phyloP scores from a whole-genome alignment of 768 basidiomycete genomes.

The Macrolepiota fuliginosa region DNA sequence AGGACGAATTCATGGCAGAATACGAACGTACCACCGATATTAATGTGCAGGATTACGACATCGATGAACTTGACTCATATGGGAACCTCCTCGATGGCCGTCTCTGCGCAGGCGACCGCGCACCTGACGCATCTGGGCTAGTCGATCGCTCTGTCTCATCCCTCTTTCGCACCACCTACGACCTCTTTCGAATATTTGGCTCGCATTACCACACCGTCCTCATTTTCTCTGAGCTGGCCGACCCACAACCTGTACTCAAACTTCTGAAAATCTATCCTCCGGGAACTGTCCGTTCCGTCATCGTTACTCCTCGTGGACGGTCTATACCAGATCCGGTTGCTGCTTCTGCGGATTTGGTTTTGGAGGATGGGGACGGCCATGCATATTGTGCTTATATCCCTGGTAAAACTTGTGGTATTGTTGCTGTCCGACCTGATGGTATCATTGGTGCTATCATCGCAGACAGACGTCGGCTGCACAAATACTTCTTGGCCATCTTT shows the following conservation, averaged over 20 bases:
- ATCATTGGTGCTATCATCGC: slow-evolving; percentile 20
- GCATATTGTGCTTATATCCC: slow-evolving; percentile 29
- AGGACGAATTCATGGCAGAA: slow-evolving; percentile 15
- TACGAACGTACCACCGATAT: slow-evolving; percentile 1
- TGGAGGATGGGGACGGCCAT: slow-evolving; percentile 25
- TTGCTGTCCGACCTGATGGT: slow-evolving; percentile 29
- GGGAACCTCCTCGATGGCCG: slow-evolving; percentile 19
- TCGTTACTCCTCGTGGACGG: slow-evolving; percentile 14
- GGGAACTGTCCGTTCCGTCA: slow-evolving; percentile 16
- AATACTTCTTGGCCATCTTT: slow-evolving; percentile 34
- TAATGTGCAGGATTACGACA: neutral
- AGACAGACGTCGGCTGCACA: slow-evolving; percentile 25
- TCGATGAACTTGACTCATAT: slow-evolving; percentile 19
- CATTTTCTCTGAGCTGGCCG: slow-evolving; percentile 24
- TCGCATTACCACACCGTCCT: slow-evolving; percentile 31
- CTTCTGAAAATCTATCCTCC: slow-evolving; percentile 14
- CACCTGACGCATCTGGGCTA: slow-evolving; percentile 38
- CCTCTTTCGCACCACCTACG: slow-evolving; percentile 4
- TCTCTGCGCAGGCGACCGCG: slow-evolving; percentile 42
- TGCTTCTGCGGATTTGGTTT: slow-evolving; percentile 11
- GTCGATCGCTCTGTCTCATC: slow-evolving; percentile 8
- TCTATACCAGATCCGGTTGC: neutral
- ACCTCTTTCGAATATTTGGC: slow-evolving; percentile 28
- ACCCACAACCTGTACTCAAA: slow-evolving; percentile 7
- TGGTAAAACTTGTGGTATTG: slow-evolving; percentile 53